Evolutionary conservation across 2,329 filamentous ascomycete species (phyloP).

Genomic region (Paecilomyces variotii): DNA sequence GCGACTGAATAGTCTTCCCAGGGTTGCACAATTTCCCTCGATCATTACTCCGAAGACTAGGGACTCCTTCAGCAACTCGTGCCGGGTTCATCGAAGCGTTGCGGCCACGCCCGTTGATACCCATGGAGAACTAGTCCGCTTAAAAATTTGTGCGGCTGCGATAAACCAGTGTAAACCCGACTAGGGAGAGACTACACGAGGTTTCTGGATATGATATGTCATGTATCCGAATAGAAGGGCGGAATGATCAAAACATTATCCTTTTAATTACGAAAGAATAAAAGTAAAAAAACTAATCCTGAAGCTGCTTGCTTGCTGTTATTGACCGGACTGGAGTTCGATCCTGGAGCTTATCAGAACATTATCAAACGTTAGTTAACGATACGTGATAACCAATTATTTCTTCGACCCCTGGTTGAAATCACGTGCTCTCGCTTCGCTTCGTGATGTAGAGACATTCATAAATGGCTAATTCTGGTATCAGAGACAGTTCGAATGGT

Average conservation of each 20-base stretch:
- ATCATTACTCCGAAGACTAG: not conserved
- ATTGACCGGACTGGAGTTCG: not conserved
- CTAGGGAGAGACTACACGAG: not conserved
- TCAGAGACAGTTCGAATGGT: no score
- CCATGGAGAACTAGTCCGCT: not conserved
- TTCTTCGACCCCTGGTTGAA: constrained; percentile 11
- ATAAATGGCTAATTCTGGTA: no score
- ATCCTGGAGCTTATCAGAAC: not conserved
- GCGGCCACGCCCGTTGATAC: not conserved
- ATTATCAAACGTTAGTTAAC: constrained; percentile 25
- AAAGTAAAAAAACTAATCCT: not conserved
- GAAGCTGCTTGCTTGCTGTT: not conserved
- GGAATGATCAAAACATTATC: not conserved
- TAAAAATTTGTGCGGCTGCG: not conserved
- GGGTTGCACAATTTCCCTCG: not conserved
- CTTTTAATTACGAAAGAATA: not conserved
- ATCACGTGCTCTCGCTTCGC: not conserved
- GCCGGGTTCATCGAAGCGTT: not conserved
- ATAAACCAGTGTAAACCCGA: not conserved
- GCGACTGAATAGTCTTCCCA: not conserved
- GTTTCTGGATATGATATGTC: not conserved
- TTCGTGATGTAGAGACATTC: not conserved
- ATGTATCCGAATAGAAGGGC: not conserved
- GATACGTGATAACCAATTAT: constrained; percentile 31
- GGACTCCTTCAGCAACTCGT: not conserved